A percentile compares a stretch with the other conserved stretches of the same genome.
phyloP scores from a whole-genome alignment of 2,329 filamentous ascomycete species.

The Arthroderma uncinatum region DNA sequence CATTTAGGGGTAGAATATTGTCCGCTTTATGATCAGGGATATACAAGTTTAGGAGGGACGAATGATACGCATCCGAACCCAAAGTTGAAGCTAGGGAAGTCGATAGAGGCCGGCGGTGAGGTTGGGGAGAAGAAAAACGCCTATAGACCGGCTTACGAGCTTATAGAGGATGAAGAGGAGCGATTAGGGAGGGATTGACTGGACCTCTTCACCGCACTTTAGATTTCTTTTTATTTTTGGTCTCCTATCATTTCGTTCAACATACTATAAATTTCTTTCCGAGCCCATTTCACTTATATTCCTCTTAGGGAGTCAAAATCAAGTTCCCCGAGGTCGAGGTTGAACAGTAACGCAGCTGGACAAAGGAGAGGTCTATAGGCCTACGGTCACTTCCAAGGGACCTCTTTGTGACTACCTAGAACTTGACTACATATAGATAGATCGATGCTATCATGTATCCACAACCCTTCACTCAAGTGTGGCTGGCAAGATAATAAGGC shows the following conservation, averaged over 20 bases:
- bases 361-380: not conserved
- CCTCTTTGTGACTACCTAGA: not conserved
- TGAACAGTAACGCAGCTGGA: not conserved
- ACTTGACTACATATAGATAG: not conserved
- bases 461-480: not conserved
- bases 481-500: too few relatives aligned
- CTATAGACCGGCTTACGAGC: slow-evolving; percentile 65
- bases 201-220: not conserved
- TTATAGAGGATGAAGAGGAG: slow-evolving; percentile 65
- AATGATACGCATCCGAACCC: slow-evolving; percentile 87
- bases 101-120: not conserved
- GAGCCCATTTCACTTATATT: too few relatives aligned
- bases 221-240: not conserved
- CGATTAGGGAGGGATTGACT: slow-evolving; percentile 58
- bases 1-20: slow-evolving; percentile 76
- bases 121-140: slow-evolving; percentile 23
- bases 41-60: slow-evolving; percentile 83
- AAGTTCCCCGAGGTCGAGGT: too few relatives aligned
- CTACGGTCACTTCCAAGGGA: not conserved
- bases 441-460: not conserved
- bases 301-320: too few relatives aligned
- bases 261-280: not conserved
- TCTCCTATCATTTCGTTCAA: not conserved
- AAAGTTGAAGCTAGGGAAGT: slow-evolving; percentile 39
- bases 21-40: slow-evolving; percentile 73